phyloP scores from a whole-genome alignment of 2,329 filamentous ascomycete genomes.

The Fusarium citri region DNA sequence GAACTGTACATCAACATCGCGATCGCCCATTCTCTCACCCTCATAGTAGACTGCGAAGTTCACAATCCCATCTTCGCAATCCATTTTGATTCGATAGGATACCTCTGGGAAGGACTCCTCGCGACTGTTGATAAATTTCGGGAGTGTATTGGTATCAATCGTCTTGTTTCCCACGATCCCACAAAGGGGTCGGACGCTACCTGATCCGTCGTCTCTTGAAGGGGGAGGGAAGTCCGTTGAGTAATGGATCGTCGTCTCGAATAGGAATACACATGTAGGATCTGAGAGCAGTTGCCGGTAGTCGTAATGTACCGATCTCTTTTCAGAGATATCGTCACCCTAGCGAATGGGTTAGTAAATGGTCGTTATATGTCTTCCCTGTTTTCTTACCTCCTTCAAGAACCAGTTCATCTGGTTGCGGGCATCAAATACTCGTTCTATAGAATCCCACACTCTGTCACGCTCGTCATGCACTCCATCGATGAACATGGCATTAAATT shows the following conservation, averaged over 20 bases:
- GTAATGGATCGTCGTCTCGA: rapidly evolving
- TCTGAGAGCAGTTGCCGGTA: not conserved
- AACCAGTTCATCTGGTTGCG: slow-evolving; percentile 49
- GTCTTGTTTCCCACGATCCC: slow-evolving; percentile 27
- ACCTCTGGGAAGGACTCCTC: slow-evolving; percentile 15
- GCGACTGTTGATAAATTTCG: slow-evolving; percentile 28
- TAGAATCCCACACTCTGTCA: slow-evolving; percentile 37
- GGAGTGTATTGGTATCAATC: not conserved
- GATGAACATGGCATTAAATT: too few relatives aligned
- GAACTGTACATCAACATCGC: slow-evolving; percentile 41
- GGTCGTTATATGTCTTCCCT: too few relatives aligned
- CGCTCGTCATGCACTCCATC: not conserved
- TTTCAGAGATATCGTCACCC: slow-evolving; percentile 28
- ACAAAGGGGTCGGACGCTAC: slow-evolving; percentile 26
- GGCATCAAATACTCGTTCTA: too few relatives aligned
- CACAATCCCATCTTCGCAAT: slow-evolving; percentile 33
- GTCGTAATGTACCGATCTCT: not conserved
- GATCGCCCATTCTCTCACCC: slow-evolving; percentile 11
- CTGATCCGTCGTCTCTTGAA: rapidly evolving
- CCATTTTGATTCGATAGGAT: slow-evolving; percentile 20
- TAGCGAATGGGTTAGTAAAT: not conserved
- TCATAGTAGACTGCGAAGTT: slow-evolving; percentile 38
- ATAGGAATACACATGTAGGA: rapidly evolving
- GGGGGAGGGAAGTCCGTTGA: slow-evolving; percentile 4
- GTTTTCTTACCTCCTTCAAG: slow-evolving; percentile 30